phyloP scores from a whole-genome alignment of 148 eudicot species.

The Vaccinium vitisidaea region DNA sequence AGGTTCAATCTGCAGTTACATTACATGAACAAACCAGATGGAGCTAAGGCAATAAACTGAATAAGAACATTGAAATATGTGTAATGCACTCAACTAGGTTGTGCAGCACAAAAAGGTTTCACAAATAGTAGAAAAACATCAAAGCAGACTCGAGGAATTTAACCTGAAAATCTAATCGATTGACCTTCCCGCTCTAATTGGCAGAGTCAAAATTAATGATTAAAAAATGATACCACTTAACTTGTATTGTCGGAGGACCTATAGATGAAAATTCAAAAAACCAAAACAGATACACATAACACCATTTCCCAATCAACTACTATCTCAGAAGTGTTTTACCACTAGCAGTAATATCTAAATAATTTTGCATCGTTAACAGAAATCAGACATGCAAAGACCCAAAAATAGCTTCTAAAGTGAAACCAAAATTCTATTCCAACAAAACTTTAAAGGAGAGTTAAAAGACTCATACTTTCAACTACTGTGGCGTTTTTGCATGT shows the following conservation, averaged over 20 bases:
- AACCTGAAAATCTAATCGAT: not conserved
- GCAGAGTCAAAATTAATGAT: not conserved
- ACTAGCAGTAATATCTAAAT: not conserved
- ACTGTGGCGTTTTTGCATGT: too few relatives aligned
- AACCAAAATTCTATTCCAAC: not conserved
- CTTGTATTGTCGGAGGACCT: not conserved
- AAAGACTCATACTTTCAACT: too few relatives aligned
- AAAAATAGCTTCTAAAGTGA: not conserved
- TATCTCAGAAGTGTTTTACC: not conserved
- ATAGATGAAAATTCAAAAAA: not conserved
- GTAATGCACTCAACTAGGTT: not conserved
- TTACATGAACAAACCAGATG: too few relatives aligned
- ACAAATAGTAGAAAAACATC: not conserved
- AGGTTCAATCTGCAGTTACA: not conserved
- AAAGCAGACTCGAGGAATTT: not conserved
- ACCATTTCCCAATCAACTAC: not conserved
- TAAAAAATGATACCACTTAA: not conserved
- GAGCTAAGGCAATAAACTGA: not conserved
- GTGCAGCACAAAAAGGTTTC: not conserved
- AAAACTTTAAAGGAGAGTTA: not conserved
- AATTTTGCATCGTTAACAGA: not conserved
- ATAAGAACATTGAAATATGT: not conserved
- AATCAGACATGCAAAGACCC: not conserved
- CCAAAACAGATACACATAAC: not conserved
- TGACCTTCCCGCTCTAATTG: not conserved